These are phyloP conservation scores for Chaetoceros muelleri DNA, from an alignment of 108 stramenopile genomes.

Conservation along the genomic window DNA sequence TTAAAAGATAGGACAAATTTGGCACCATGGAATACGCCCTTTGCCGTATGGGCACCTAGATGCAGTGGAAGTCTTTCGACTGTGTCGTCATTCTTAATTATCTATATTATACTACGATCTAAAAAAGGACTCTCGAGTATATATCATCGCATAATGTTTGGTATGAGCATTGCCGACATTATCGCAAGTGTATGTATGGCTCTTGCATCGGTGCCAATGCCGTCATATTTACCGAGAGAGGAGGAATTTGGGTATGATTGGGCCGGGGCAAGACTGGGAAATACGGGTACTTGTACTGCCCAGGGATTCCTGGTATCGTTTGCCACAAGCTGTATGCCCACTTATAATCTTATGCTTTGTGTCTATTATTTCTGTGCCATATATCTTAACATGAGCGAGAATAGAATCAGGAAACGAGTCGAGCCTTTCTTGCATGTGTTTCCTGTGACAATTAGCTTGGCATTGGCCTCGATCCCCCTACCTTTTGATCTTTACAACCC, in stretches of 20 bases:
- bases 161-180: constrained; percentile 18
- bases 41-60: too few species aligned
- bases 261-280: not conserved
- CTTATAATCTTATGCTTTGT: not conserved
- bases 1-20: too few species aligned
- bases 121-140: constrained; percentile 1
- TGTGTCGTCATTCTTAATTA: constrained; percentile 27
- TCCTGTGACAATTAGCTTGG: not conserved
- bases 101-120: constrained; percentile 18
- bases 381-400: not conserved
- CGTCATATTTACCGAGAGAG: constrained; percentile 3
- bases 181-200: constrained; percentile 21
- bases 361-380: not conserved
- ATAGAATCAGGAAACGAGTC: not conserved
- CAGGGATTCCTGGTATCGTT: not conserved
- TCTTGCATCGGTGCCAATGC: constrained; percentile 33
- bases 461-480: too few species aligned
- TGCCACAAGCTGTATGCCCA: not conserved
- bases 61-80: constrained; percentile 19
- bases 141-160: constrained; percentile 32
- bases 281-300: not conserved
- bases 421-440: not conserved
- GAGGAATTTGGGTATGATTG: not conserved
- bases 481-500: too few species aligned
- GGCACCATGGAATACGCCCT: too few species aligned